Conservation (phyloP, 2,329 filamentous ascomycete genomes). For the Mycosphaerelloides madeirae region DNA sequence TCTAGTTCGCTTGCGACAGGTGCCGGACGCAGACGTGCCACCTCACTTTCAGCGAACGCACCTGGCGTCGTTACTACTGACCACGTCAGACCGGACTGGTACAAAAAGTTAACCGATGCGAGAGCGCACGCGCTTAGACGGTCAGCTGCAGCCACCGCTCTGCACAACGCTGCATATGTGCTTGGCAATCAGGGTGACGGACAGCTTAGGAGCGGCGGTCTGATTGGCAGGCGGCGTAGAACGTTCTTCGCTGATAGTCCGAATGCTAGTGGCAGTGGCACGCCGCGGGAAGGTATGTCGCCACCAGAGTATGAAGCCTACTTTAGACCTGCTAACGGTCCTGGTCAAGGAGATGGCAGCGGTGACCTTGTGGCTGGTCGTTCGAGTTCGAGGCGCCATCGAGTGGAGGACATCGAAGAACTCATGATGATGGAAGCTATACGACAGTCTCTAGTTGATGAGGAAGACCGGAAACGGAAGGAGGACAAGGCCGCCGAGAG, state of each 20-base stretch:
- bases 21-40: slow-evolving; percentile 53
- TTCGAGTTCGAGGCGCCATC: slow-evolving; percentile 52
- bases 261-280: slow-evolving; percentile 42
- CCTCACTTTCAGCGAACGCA: slow-evolving; percentile 73
- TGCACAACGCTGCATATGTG: slow-evolving; percentile 92
- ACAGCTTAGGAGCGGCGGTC: slow-evolving; percentile 35
- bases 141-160: slow-evolving; percentile 85
- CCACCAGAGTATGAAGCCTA: slow-evolving; percentile 17
- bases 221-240: slow-evolving; percentile 44
- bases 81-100: slow-evolving; percentile 88
- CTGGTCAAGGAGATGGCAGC: slow-evolving; percentile 18
- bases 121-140: slow-evolving; percentile 78
- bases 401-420: slow-evolving; percentile 86
- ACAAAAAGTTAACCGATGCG: slow-evolving; percentile 78
- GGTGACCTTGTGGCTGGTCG: slow-evolving; percentile 39
- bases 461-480: slow-evolving; percentile 86
- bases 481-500: slow-evolving; percentile 77
- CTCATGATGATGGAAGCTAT: slow-evolving; percentile 99
- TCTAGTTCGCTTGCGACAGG: slow-evolving; percentile 65
- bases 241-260: slow-evolving; percentile 50
- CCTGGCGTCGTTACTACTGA: slow-evolving; percentile 89
- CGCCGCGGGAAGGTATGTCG: slow-evolving; percentile 35
- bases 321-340: slow-evolving; percentile 17
- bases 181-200: slow-evolving; percentile 55
- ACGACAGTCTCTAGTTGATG: slow-evolving; percentile 78